Percentiles rank a stretch among this genome's conserved stretches.
Evolutionary conservation across 345 rosid species (phyloP).

Genomic region (Brassica juncea): DNA sequence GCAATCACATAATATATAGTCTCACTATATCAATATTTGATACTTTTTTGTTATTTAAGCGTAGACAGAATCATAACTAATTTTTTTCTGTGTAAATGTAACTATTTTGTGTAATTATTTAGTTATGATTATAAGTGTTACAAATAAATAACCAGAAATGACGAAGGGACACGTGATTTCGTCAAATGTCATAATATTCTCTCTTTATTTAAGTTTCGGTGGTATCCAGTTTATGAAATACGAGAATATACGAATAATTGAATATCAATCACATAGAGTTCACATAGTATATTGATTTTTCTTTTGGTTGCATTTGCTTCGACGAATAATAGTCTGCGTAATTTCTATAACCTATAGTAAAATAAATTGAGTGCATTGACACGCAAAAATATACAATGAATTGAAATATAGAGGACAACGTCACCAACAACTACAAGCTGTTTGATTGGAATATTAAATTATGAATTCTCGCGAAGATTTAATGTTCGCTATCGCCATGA

Average conservation of each 20-base stretch:
- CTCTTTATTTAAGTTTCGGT: not conserved
- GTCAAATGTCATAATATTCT: not conserved
- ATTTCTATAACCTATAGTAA: not conserved
- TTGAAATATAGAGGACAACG: not conserved
- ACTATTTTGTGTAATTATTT: not conserved
- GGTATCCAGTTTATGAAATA: not conserved
- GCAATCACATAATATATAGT: not conserved
- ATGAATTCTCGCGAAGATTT: slow-evolving; percentile 2
- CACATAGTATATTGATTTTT: not conserved
- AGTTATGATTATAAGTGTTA: no score
- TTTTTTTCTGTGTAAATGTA: no score
- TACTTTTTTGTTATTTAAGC: not conserved
- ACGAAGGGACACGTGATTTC: not conserved
- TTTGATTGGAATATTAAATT: slow-evolving; percentile 1
- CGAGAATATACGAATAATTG: not conserved
- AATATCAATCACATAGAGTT: not conserved
- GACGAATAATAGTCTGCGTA: not conserved
- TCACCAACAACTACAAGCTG: slow-evolving; percentile 23
- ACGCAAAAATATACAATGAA: slow-evolving; percentile 1
- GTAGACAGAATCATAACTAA: not conserved
- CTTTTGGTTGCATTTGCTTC: not conserved
- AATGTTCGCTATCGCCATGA: slow-evolving; percentile 23
- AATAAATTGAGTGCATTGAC: slow-evolving; percentile 5
- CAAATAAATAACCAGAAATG: not conserved
- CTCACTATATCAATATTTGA: not conserved